phyloP scores from a whole-genome alignment of 257 asterid genomes.

The Rehmannia glutinosa region DNA sequence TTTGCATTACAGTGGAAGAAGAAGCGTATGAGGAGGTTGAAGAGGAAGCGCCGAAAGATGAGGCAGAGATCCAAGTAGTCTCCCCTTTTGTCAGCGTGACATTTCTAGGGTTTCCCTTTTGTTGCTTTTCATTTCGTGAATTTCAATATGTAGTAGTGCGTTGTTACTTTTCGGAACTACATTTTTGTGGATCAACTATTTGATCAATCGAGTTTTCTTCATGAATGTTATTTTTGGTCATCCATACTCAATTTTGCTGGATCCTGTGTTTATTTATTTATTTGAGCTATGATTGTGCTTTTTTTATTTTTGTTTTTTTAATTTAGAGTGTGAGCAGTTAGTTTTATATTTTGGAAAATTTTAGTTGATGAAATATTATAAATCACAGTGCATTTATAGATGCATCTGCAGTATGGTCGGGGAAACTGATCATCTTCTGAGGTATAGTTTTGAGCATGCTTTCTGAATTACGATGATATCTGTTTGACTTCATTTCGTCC shows the following conservation, averaged over 20 bases:
- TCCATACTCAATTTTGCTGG: background rate
- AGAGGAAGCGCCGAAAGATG: slow-evolving; percentile 44
- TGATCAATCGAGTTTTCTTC: background rate
- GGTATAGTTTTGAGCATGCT: background rate
- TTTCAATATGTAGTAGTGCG: background rate
- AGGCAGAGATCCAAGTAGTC: slow-evolving; percentile 36
- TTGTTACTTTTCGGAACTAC: slow-evolving; percentile 8
- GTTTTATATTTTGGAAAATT: background rate
- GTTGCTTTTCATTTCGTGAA: background rate
- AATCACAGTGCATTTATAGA: too few relatives aligned
- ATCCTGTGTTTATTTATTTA: too few relatives aligned
- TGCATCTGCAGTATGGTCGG: background rate
- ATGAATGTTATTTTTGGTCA: background rate
- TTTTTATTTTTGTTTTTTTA: too few relatives aligned
- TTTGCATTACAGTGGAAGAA: slow-evolving; percentile 28
- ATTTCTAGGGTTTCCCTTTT: slow-evolving; percentile 6
- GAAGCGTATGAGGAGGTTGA: slow-evolving; percentile 41
- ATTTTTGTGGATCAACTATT: slow-evolving; percentile 1
- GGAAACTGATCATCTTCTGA: background rate
- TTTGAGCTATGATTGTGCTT: background rate
- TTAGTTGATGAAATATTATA: too few relatives aligned
- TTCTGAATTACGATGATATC: background rate
- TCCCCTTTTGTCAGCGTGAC: background rate
- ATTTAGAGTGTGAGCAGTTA: too few relatives aligned
- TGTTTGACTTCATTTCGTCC: background rate